Percentiles rank a stretch among this genome's conserved stretches.
Evolutionary conservation across 139 green algal species (phyloP).

Genomic region (Auxenochlorella protothecoides): DNA sequence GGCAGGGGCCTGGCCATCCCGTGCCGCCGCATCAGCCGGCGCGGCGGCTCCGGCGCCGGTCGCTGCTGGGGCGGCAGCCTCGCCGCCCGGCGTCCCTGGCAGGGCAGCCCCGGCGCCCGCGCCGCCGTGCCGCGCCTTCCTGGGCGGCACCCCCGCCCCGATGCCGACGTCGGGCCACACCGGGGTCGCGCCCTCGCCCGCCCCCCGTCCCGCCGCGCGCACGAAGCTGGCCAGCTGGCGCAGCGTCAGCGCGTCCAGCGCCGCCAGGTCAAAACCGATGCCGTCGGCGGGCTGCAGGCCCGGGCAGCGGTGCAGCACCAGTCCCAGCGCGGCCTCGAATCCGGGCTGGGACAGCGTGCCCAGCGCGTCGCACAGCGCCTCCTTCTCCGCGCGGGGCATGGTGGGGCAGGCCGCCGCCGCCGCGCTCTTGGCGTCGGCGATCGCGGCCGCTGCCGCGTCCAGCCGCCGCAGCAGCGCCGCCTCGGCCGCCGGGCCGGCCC

Average conservation of each 20-base stretch:
- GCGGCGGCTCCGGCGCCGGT: no score
- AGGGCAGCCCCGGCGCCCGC: no score
- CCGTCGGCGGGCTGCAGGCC: slow-evolving; percentile 33
- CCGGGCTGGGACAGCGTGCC: slow-evolving; percentile 22
- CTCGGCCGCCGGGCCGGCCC: not conserved
- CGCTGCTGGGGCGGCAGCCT: no score
- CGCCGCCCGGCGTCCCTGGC: no score
- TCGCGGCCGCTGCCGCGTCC: slow-evolving; percentile 30
- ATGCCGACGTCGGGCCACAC: no score
- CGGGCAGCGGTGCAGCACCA: slow-evolving; percentile 34
- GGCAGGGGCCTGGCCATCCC: no score
- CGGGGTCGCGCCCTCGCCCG: no score
- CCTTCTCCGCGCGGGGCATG: slow-evolving; percentile 25
- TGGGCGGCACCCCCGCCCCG: no score
- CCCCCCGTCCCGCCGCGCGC: no score
- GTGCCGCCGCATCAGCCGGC: no score
- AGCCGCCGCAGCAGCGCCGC: slow-evolving; percentile 22
- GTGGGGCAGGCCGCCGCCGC: slow-evolving; percentile 38
- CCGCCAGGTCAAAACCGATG: slow-evolving; percentile 43
- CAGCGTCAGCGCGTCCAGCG: slow-evolving; percentile 40
- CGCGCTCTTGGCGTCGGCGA: slow-evolving; percentile 27
- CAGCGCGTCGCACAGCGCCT: slow-evolving; percentile 19
- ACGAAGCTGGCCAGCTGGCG: slow-evolving; percentile 32
- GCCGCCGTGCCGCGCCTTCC: no score
- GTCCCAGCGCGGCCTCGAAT: slow-evolving; percentile 37